These are phyloP conservation scores for Phlyctochytrium bullatum DNA, from an alignment of 192 early-diverging fungal species.

Conservation along the genomic window DNA sequence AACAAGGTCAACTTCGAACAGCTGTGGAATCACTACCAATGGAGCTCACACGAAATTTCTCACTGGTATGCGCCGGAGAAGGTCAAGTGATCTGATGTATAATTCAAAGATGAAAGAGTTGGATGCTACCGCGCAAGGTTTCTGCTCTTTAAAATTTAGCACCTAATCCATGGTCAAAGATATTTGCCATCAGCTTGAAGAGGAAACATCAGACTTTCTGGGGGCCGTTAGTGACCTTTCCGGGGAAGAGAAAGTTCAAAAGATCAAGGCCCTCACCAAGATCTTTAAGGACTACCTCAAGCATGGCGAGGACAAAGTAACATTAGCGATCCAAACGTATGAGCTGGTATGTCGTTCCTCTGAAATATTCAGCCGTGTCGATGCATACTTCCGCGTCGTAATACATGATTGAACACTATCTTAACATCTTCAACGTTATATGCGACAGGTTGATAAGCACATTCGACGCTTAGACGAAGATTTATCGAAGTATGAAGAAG, in stretches of 20 bases:
- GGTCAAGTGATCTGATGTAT: neutral
- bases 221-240: constrained; percentile 48
- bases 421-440: too few species aligned
- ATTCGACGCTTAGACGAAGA: constrained; percentile 89
- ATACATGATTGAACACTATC: neutral
- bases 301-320: constrained; percentile 91
- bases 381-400: neutral
- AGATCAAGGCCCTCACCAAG: constrained; percentile 51
- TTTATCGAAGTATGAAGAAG: constrained; percentile 86
- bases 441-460: constrained; percentile 80
- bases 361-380: too few species aligned
- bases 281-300: constrained; percentile 74
- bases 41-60: constrained; percentile 75
- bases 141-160: neutral
- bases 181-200: constrained; percentile 66
- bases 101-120: constrained; percentile 76
- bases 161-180: constrained; percentile 42
- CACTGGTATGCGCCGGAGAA: constrained; percentile 50
- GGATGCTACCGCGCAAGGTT: constrained; percentile 73
- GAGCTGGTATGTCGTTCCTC: constrained; percentile 65
- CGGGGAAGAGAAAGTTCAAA: constrained; percentile 48
- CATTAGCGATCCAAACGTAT: constrained; percentile 88
- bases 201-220: constrained; percentile 72
- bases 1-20: too few species aligned
- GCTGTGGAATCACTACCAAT: constrained; percentile 37